A percentile compares a stretch with the other conserved stretches of the same genome.
Conservation (phyloP, 2,329 filamentous ascomycete species). For the Falciphora oryzae region DNA sequence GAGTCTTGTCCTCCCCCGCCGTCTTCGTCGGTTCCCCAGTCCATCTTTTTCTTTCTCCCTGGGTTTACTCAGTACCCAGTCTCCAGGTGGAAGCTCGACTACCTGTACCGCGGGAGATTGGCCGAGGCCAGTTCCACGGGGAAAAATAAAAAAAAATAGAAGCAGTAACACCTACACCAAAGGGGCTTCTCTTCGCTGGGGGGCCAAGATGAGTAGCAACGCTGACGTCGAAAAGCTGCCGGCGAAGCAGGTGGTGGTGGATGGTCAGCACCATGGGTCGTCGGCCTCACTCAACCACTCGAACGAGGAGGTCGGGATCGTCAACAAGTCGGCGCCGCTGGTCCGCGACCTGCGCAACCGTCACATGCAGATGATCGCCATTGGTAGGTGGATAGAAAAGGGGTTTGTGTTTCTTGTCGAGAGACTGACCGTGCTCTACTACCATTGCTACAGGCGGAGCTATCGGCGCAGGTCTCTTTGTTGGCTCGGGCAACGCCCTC, state of each 20-base stretch:
- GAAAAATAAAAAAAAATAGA: too few species aligned
- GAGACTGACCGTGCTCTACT: background rate
- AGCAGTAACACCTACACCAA: background rate
- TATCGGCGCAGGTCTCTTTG: slow-evolving; percentile 58
- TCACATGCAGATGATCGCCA: slow-evolving; percentile 43
- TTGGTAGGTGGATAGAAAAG: slow-evolving; percentile 25
- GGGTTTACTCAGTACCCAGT: background rate
- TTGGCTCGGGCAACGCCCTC: slow-evolving; percentile 58
- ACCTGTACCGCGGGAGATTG: background rate
- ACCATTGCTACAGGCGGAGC: slow-evolving; percentile 28
- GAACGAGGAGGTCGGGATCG: slow-evolving; percentile 31
- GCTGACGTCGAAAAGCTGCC: slow-evolving; percentile 15
- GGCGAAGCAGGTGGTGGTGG: slow-evolving; percentile 17
- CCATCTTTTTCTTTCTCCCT: background rate
- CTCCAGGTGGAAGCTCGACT: background rate
- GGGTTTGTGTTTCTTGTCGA: background rate
- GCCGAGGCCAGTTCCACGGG: too few species aligned
- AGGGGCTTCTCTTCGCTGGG: background rate
- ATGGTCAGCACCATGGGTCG: slow-evolving; percentile 14
- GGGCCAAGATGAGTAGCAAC: background rate
- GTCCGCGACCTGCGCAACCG: slow-evolving; percentile 30
- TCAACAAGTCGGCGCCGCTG: slow-evolving; percentile 28
- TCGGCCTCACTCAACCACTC: slow-evolving; percentile 10
- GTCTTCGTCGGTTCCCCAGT: background rate
- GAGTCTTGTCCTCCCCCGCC: background rate